Base-by-base conservation (phyloP, 2,329 filamentous ascomycete species). In the Venturia asperata region DNA sequence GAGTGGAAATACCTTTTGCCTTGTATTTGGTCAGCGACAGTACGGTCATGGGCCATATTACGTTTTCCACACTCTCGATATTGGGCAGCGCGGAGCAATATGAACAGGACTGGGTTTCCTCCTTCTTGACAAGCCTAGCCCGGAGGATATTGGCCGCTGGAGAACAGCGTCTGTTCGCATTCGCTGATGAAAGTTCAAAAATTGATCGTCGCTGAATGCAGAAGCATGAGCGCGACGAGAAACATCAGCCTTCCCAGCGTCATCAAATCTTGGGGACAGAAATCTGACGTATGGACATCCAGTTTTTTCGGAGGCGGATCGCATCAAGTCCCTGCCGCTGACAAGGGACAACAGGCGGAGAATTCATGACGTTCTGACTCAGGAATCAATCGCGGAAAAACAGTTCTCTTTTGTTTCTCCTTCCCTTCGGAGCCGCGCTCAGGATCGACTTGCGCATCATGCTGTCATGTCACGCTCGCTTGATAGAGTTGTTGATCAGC, bases 401-500 rank as follows among this genome's bases (percentile, higher is more conserved):
- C n/a, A n/a, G n/a, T n/a, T n/a, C n/a, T n/a, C n/a, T n/a, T n/a
- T n/a, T n/a, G n/a, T n/a, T n/a, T n/a, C n/a, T n/a, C n/a, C n/a
- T n/a, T n/a, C n/a, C n/a, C n/a, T n/a, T n/a, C 30, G 30, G 6
- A 34, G 6, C 30, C 30, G 30, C 30, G 30, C 30, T 3, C 30
- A 34, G 30, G 30, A 34, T 34, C 30, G 30, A 3, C 30, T 6
- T 34, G 3, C 30, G 6, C 30, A 37, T 5, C 30, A 58, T 58
- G 52, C 21, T 58, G 27, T n/a, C n/a, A n/a, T 56, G 52, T n/a
- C 9, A 9, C 37, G 30, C 9, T 39, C 30, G 52, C 6, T 58
- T 58, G 52, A 15, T 15, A 34, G 30, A 37, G 15, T 58, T 37
- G 52, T n/a, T 58, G 52, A 58, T 58, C 49, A 56, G 49, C 27